Base-by-base conservation (phyloP, 2,329 filamentous ascomycete genomes). In the Pleoardoris graminearum region DNA sequence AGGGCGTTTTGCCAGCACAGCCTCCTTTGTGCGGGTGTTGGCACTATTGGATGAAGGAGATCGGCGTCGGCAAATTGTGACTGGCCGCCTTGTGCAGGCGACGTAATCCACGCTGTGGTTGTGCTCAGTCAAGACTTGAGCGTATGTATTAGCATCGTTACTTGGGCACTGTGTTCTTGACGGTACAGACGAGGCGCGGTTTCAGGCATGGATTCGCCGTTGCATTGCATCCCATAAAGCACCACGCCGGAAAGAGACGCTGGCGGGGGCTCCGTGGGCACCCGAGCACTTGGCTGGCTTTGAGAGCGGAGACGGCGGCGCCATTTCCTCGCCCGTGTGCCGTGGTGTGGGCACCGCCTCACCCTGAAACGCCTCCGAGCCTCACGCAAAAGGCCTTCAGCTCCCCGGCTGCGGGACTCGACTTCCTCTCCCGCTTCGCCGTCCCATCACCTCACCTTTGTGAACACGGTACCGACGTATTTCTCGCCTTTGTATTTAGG, bases 281-380 rank as follows among this genome's bases (percentile, higher is more conserved):
- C 16, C 45, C 47, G 36, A 42, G 36, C 47, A 29, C 35, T 49
- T 33, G 46, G 36, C 27, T 17, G 23, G 23, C 12, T 11, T 27
- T 3, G 17, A 22, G 36, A 8, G 4, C 17, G 19, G 36, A 36
- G 21, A 17, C 10, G 43, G 44, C 33, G 29, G 43, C 16, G 27
- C 19, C 11, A n/a, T 22, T 33, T 29, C 14, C 33, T 37, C n/a
- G 38, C 38, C 38, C 38, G 19, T 32, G 29, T 36, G n/a, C n/a
- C n/a, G 11, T 55, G 39, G 21, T 23, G 35, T 33, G 46, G 54
- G 48, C 57, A 53, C 52, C 54, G 51, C 51, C 58, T 51, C 49
- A 48, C 25, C 37, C 51, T 65, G 61, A 65, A 62, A 65, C 63
- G 60, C 65, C 61, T 58, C 61, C 48, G 25, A 65, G 14, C 30